A percentile compares a stretch with the other conserved stretches of the same genome.
phyloP scores from a whole-genome alignment of 352 stramenopile genomes.

The Blastocystis sp. region DNA sequence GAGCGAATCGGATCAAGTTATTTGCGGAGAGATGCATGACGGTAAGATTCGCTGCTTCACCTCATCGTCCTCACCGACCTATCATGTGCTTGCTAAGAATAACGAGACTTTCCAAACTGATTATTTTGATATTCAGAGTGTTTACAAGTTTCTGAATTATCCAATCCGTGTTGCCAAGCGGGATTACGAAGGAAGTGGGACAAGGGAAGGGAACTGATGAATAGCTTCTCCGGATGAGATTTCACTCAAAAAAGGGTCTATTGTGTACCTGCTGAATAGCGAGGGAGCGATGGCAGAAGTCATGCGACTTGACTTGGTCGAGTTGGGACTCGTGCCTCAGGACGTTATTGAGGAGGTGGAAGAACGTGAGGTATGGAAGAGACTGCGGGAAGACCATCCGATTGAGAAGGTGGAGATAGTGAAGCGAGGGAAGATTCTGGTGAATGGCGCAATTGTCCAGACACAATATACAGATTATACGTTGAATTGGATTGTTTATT shows the following conservation, averaged over 20 bases:
- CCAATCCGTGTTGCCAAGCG: neutral
- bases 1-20: neutral
- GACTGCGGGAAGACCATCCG: neutral
- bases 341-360: neutral
- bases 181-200: neutral
- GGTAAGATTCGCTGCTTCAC: neutral
- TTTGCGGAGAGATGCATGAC: neutral
- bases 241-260: neutral
- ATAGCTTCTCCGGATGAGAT: neutral
- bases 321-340: neutral
- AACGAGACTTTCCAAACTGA: neutral
- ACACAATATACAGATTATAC: neutral
- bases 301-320: constrained; percentile 7
- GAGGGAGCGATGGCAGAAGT: neutral
- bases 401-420: neutral
- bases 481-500: neutral
- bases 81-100: neutral
- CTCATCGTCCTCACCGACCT: neutral
- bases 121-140: neutral
- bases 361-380: neutral
- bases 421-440: constrained; percentile 6
- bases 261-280: neutral
- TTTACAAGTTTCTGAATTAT: neutral
- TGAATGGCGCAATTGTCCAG: neutral
- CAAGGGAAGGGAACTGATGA: neutral